Evolutionary conservation across 306 rosid genomes (phyloP), one percentile per base, ranked within the genome.

Genomic region (Leucaena leucocephala): DNA sequence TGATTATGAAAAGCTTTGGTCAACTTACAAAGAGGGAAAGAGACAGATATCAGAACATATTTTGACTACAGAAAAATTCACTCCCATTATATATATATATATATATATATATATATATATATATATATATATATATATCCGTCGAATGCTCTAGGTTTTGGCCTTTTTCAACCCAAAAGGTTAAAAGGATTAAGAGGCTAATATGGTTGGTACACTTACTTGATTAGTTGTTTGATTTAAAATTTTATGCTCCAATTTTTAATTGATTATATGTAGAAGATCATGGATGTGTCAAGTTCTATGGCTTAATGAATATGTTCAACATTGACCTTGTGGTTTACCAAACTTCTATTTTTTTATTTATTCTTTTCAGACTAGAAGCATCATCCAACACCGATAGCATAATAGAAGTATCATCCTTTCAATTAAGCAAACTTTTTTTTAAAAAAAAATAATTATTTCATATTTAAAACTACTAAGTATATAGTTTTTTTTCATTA

Each of bases 221-320:
- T 63, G 39, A 63, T 61, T 5, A 75, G 19, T 72, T 39, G 34
- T 46, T 71, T 58, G 19, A 68, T 68, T 61, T 75, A 45, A 71
- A 65, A 16, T 75, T 59, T 61, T 43, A 27, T n/a, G 42, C 4
- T 15, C 38, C 10, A 49, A 17, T 52, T 52, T 52, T 71, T 13
- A 38, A 71, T 27, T 68, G 15, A 58, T 58, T 19, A 21, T 21
- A 58, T 13, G 19, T 5, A 38, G 44, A 59, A 3, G 66, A 27
- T 59, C 17, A 22, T 59, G 38, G 66, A 22, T 27, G 7, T 22
- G 19, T 36, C 27, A 65, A 36, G 13, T 38, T 65, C 8, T 38
- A 2, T 65, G 2, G 46, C 22, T 7, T 64, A 64, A 35, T 36
- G 6, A n/a, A 40, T 8, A 2, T 66, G 35, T 1, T 58, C 10